Percentiles rank a stretch among this genome's conserved stretches.
Evolutionary conservation across 2,329 filamentous ascomycete genomes (phyloP).

Genomic region (Thielaviopsis euricoi): DNA sequence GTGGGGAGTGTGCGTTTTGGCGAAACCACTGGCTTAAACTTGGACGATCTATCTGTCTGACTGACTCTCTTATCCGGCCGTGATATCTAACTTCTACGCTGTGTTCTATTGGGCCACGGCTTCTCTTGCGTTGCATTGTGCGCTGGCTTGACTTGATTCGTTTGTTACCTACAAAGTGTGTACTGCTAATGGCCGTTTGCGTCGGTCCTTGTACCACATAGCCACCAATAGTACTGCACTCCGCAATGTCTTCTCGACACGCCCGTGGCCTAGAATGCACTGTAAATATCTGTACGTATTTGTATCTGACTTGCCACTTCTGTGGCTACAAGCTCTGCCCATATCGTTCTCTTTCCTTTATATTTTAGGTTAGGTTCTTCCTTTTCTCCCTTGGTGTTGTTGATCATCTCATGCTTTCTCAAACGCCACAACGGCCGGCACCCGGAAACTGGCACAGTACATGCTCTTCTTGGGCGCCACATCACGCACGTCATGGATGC

Average conservation of each 20-base stretch:
- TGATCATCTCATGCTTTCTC: conserved; percentile 18
- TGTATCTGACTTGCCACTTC: no score
- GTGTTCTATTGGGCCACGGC: no score
- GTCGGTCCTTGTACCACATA: not conserved
- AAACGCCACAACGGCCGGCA: conserved; percentile 75
- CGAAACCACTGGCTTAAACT: not conserved
- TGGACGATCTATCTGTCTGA: not conserved
- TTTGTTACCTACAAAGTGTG: not conserved
- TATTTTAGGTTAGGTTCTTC: not conserved
- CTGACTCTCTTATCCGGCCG: not conserved
- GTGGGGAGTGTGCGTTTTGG: not conserved
- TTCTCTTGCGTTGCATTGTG: no score
- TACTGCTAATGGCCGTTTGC: not conserved
- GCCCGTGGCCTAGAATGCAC: not conserved
- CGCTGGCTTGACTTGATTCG: no score
- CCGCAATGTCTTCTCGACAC: not conserved
- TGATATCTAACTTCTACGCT: not conserved
- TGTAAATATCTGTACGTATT: not conserved
- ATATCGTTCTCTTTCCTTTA: not conserved
- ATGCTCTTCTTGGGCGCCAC: conserved; percentile 90
- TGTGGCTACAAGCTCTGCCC: no score
- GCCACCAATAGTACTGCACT: not conserved
- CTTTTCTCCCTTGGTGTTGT: not conserved
- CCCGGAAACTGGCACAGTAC: conserved; percentile 86
- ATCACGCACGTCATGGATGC: conserved; percentile 58